Percentiles rank a stretch among this genome's conserved stretches.
phyloP scores from a whole-genome alignment of 2,329 filamentous ascomycete species.

The Botryosphaeria agaves region DNA sequence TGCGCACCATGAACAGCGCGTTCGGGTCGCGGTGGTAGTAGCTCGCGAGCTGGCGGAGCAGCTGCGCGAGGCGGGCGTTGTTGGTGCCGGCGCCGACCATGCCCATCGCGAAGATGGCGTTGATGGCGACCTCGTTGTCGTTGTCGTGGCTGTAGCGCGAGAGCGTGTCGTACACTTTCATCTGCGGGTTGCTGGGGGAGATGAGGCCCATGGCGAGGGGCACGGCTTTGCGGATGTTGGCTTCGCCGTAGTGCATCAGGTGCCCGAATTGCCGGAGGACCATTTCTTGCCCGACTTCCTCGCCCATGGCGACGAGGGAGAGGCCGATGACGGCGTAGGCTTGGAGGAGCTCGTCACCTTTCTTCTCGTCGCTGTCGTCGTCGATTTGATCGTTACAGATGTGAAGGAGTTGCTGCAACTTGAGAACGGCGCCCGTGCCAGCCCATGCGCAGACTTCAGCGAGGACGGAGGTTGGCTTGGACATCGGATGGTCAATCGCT shows the following conservation, averaged over 20 bases:
- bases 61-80: conserved; percentile 88
- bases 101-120: conserved; percentile 98
- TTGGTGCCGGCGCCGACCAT: conserved; percentile 92
- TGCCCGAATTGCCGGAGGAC: conserved; percentile 93
- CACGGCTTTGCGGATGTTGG: conserved; percentile 92
- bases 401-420: conserved; percentile 91
- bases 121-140: conserved; percentile 94
- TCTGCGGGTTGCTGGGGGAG: conserved; percentile 95
- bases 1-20: conserved; percentile 96
- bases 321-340: conserved; percentile 92
- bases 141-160: conserved; percentile 98
- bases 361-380: conserved; percentile 47
- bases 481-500: conserved; percentile 92
- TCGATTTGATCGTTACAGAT: conserved; percentile 97
- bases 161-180: conserved; percentile 98
- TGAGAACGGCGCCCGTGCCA: conserved; percentile 88
- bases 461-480: conserved; percentile 84
- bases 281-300: conserved; percentile 98
- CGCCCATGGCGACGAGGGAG: conserved; percentile 90
- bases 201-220: conserved; percentile 93
- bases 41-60: conserved; percentile 84
- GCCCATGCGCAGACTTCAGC: conserved; percentile 97
- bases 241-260: conserved; percentile 96
- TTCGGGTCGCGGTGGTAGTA: conserved; percentile 97
- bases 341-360: conserved; percentile 87